Base-by-base conservation (phyloP, 371 early-diverging fungal species). In the Gilbertella persicaria region DNA sequence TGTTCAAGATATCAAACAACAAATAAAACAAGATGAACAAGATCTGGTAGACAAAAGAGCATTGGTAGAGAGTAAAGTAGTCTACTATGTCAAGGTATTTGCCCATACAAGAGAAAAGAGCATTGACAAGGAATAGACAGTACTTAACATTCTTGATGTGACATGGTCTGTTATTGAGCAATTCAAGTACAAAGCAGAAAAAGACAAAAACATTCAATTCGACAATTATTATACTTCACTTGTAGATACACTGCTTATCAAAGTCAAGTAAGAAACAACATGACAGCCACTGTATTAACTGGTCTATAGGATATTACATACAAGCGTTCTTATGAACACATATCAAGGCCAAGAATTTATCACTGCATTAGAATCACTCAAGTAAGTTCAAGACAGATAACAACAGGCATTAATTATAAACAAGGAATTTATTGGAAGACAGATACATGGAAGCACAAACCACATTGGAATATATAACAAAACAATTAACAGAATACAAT, bases 131-230 rank as follows among this genome's bases (percentile, higher is more conserved):
- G 1, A 2, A 16, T 40, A 50, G 42, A 29, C 35, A 6, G 26
- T 55, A 7, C 30, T 61, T 19, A 36, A 55, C 10, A 21, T 56
- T 8, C 19, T 62, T 1, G 53, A 49, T 44, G 26, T 48, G 0
- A 53, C 57, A 6, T 62, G 62, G 62, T 53, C 52, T 10, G 38
- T 62, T 10, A 57, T 62, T 7, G 52, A 62, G 33, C 44, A 57
- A 24, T 57, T 56, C 16, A 56, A 56, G 28, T 52, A 45, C n/a
- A 57, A 48, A 9, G n/a, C 20, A 24, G 26, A 52, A 25, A 52
- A 49, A 17, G 43, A 43, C 1, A 53, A 38, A 20, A 26, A 56
- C 25, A 23, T 26, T 3, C 9, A 35, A 5, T 44, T 56, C 5
- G 53, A 62, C 36, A 40, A 26, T 0, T 48, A 57, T 20, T 56